These are phyloP conservation scores for Arabidopsis thaliana DNA, from an alignment of 345 rosid genomes.

Conservation along the genomic window DNA sequence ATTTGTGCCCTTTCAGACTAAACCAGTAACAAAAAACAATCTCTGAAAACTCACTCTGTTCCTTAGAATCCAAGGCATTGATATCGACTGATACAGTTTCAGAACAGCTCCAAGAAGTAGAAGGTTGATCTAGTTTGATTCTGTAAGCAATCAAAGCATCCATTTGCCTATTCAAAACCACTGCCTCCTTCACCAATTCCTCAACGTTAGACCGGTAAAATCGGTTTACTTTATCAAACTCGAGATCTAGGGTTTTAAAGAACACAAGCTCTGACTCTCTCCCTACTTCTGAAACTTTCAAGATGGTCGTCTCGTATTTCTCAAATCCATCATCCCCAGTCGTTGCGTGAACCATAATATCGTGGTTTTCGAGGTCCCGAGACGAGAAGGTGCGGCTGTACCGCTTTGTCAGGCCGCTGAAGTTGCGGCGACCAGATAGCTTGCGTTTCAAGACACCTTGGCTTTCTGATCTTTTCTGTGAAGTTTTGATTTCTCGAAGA, in stretches of 20 bases:
- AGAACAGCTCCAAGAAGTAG: constrained; percentile 28
- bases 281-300: constrained; percentile 46
- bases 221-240: constrained; percentile 47
- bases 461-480: constrained; percentile 40
- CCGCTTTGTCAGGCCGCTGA: constrained; percentile 49
- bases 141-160: constrained; percentile 64
- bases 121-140: constrained; percentile 62
- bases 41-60: constrained; percentile 31
- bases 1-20: neutral
- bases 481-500: constrained; percentile 49
- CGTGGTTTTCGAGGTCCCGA: constrained; percentile 21
- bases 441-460: constrained; percentile 39
- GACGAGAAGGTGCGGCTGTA: constrained; percentile 33
- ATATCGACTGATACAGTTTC: constrained; percentile 40
- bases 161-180: constrained; percentile 45
- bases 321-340: constrained; percentile 44
- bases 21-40: constrained; percentile 6
- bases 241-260: constrained; percentile 53
- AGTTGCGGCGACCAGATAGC: constrained; percentile 40
- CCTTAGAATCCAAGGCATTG: constrained; percentile 26
- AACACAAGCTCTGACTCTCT: constrained; percentile 52
- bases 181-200: constrained; percentile 45
- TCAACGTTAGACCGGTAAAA: constrained; percentile 46
- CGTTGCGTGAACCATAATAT: constrained; percentile 41
- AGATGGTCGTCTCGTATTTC: constrained; percentile 39